Evolutionary conservation across 1,139 yeast genomes (phyloP), one percentile per base, ranked within the genome.

Genomic region (Eremothecium coryli): DNA sequence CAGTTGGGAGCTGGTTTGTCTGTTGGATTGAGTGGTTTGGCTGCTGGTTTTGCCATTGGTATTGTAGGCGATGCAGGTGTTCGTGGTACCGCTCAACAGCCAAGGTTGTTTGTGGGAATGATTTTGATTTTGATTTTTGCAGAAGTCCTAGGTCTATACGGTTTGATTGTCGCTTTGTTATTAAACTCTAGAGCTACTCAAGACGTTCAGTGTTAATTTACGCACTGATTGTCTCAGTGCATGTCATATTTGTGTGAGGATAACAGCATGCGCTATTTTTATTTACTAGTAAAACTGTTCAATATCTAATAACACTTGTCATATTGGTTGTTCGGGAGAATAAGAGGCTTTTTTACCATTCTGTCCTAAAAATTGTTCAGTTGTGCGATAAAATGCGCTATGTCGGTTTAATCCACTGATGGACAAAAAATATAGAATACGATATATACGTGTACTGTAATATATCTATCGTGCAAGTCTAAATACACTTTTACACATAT

Each of bases 41-140:
- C 97, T 50, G 95, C 97, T 35, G 98, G 98, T 43, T 90, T 85
- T 60, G 94, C 97, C 54, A 90, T 90, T 65, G 98, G 98, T 58
- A 84, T 90, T 47, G 97, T 90, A 44, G 98, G 98, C 56, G 98
- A 90, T 61, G 97, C 93, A 44, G 98, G 98, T 65, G 97, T 90
- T 37, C 82, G 97, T 68, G 93, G 93, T 62, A 80, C 82, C 52
- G 85, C 93, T 63, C 94, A 85, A 60, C 97, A 90, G 65, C 96
- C 96, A 49, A 78, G 95, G 67, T 73, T 90, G 54, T 90, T 90
- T 63, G 98, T 90, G 43, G 97, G 97, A 58, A 90, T 90, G 82
- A 88, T 88, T 59, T 75, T 82, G 66, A 90, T 90, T 58, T 80
- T 90, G 63, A 90, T 90, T 82, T 90, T 90, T 66, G 96, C 97